Evolutionary conservation across 768 basidiomycete species (phyloP).

Genomic region (Trametes sanguinea): DNA sequence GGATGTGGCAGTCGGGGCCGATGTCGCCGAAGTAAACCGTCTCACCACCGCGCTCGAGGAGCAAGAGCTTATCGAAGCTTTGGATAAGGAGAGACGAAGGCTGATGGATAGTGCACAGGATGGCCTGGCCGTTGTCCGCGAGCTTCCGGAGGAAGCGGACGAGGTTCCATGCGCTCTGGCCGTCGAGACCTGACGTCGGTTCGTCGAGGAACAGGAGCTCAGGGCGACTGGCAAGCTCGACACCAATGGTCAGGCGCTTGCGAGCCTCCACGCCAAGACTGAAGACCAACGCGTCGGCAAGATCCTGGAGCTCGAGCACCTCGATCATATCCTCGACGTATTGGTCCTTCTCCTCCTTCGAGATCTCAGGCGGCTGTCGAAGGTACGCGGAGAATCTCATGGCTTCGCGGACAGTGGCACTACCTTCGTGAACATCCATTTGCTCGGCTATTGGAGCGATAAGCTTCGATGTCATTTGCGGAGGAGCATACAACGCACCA

Average conservation of each 20-base stretch:
- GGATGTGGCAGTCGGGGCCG: slow-evolving; percentile 65
- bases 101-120: slow-evolving; percentile 89
- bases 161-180: slow-evolving; percentile 77
- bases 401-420: slow-evolving; percentile 81
- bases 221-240: slow-evolving; percentile 88
- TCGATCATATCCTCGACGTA: slow-evolving; percentile 86
- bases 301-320: slow-evolving; percentile 79
- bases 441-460: slow-evolving; percentile 60
- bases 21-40: slow-evolving; percentile 95
- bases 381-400: slow-evolving; percentile 85
- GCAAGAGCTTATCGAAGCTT: slow-evolving; percentile 73
- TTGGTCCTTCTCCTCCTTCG: slow-evolving; percentile 71
- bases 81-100: slow-evolving; percentile 86
- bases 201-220: slow-evolving; percentile 69
- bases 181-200: slow-evolving; percentile 59
- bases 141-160: slow-evolving; percentile 82
- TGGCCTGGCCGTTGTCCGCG: slow-evolving; percentile 84
- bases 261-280: slow-evolving; percentile 68
- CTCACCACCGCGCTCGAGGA: slow-evolving; percentile 77
- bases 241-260: slow-evolving; percentile 89
- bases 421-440: slow-evolving; percentile 84
- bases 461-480: slow-evolving; percentile 31
- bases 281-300: slow-evolving; percentile 80
- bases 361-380: slow-evolving; percentile 68
- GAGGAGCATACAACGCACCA: slow-evolving; percentile 44